These are phyloP conservation scores for Selaginella tamariscina DNA, from an alignment of 75 land plant genomes.

Conservation along the genomic window DNA sequence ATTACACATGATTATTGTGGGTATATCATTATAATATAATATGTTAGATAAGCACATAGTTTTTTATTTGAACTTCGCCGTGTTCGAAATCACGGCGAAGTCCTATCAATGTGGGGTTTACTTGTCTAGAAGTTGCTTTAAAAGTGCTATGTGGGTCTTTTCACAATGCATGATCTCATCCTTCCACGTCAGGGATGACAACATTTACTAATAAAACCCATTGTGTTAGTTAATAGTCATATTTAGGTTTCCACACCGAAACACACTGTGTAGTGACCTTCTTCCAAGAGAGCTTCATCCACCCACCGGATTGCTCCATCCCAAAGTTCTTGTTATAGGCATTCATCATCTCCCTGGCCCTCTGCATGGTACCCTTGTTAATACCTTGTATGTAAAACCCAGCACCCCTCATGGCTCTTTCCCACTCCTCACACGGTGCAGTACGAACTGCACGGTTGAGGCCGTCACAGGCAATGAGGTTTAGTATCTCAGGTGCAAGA, in stretches of 20 bases:
- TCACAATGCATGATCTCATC: too few species aligned
- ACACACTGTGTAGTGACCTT: constrained; percentile 11
- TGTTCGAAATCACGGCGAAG: too few species aligned
- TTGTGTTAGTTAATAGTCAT: too few species aligned
- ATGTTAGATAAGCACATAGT: too few species aligned
- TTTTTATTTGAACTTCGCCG: too few species aligned
- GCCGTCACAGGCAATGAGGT: constrained; percentile 6
- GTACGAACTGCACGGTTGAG: background rate
- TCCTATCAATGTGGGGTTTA: too few species aligned
- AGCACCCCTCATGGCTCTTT: background rate
- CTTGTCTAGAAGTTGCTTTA: too few species aligned
- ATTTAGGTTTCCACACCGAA: constrained; percentile 2
- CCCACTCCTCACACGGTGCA: constrained; percentile 4
- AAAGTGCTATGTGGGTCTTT: too few species aligned
- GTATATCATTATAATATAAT: too few species aligned
- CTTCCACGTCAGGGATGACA: too few species aligned
- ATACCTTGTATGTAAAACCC: background rate
- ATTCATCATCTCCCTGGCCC: constrained; percentile 2
- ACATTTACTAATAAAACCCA: too few species aligned
- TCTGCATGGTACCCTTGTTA: background rate
- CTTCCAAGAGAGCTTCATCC: constrained; percentile 6
- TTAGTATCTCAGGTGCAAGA: constrained; percentile 8
- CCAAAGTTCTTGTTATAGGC: background rate
- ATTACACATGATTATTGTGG: too few species aligned
- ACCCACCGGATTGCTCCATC: background rate